Evolutionary conservation across 345 rosid species (phyloP).

Genomic region (Schrenkiella parvula): DNA sequence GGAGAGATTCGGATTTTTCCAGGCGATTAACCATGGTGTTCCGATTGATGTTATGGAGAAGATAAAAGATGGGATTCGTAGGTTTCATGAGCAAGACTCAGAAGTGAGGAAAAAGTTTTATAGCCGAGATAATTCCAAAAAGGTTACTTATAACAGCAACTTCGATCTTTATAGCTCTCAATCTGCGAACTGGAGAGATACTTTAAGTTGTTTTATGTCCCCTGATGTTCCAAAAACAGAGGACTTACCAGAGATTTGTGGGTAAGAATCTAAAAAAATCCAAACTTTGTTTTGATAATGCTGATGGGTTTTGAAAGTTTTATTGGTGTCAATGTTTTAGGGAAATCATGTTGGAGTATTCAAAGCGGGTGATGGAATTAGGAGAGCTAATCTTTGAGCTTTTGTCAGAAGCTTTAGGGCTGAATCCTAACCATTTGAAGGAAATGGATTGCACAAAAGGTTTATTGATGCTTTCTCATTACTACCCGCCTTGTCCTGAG

Average conservation of each 20-base stretch:
- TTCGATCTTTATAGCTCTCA: constrained; percentile 33
- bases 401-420: constrained; percentile 54
- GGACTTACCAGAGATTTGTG: constrained; percentile 37
- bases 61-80: constrained; percentile 10
- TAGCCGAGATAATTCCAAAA: constrained; percentile 4
- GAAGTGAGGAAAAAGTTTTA: constrained; percentile 17
- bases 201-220: constrained; percentile 13
- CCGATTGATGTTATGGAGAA: constrained; percentile 1
- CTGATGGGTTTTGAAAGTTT: not conserved
- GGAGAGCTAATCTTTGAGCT: constrained; percentile 39
- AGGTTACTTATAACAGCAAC: constrained; percentile 7
- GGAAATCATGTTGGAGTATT: constrained; percentile 40
- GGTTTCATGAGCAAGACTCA: constrained; percentile 33
- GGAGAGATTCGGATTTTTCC: constrained; percentile 26
- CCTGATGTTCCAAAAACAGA: constrained; percentile 33
- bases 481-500: constrained; percentile 53
- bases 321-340: constrained; percentile 20
- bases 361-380: constrained; percentile 32
- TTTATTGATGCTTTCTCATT: constrained; percentile 36
- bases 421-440: constrained; percentile 34
- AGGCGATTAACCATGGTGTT: constrained; percentile 29
- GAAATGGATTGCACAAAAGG: constrained; percentile 44
- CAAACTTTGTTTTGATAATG: not conserved
- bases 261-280: constrained; percentile 19
- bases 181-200: constrained; percentile 41